Conservation (phyloP, 1,284 basidiomycete genomes). For the Phlebopus sp. region DNA sequence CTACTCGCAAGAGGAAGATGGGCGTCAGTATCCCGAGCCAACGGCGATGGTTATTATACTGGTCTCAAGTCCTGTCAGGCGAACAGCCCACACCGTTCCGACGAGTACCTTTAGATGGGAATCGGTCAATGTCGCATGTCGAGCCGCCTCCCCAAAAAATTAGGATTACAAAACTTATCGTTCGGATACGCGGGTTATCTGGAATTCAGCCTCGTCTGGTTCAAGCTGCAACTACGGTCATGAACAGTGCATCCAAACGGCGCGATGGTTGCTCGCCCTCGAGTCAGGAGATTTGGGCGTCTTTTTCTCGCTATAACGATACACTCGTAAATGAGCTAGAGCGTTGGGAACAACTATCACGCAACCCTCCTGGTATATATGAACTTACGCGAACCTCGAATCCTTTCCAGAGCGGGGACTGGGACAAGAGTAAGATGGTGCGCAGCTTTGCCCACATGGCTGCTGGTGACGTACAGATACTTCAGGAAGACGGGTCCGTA, state of each 20-base stretch:
- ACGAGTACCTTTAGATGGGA: conserved; percentile 11
- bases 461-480: conserved; percentile 19
- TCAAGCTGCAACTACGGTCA: conserved; percentile 52
- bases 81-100: conserved; percentile 53
- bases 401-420: conserved; percentile 51
- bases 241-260: conserved; percentile 40
- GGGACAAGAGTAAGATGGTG: conserved; percentile 79
- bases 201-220: conserved; percentile 49
- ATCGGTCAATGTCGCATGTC: conserved; percentile 11
- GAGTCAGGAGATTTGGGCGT: conserved; percentile 62
- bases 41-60: conserved; percentile 69
- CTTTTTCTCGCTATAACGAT: conserved; percentile 76
- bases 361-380: conserved; percentile 39
- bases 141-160: conserved; percentile 29
- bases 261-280: conserved; percentile 33
- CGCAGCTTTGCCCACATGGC: conserved; percentile 66
- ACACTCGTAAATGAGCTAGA: conserved; percentile 59
- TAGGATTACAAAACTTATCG: conserved; percentile 48
- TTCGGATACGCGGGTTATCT: conserved; percentile 58
- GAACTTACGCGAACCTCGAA: conserved; percentile 23
- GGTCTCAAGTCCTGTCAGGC: conserved; percentile 61
- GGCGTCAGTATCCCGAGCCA: conserved; percentile 78
- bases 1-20: conserved; percentile 47
- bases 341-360: conserved; percentile 54
- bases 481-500: conserved; percentile 18